Conservation (phyloP, 306 rosid species). For the Spatholobus suberectus region DNA sequence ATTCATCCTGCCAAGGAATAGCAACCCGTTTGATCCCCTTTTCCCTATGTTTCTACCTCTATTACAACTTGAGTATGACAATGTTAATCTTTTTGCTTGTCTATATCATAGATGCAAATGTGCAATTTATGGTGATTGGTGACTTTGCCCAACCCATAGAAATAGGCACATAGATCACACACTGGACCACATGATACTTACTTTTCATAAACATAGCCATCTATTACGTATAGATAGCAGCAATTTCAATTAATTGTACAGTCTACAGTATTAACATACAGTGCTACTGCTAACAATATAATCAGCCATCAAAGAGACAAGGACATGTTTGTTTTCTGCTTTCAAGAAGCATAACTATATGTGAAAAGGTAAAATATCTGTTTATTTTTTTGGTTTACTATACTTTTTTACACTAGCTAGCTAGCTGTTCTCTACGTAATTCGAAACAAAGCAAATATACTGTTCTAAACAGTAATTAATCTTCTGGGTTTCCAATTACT, state of each 20-base stretch:
- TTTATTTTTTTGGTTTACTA: neutral
- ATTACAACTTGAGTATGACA: constrained; percentile 37
- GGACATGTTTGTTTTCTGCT: constrained; percentile 31
- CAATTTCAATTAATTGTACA: constrained; percentile 39
- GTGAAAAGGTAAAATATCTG: neutral
- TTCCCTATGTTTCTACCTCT: constrained; percentile 2
- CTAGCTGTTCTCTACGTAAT: neutral
- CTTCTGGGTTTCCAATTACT: neutral
- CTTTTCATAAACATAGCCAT: constrained; percentile 41
- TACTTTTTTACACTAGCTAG: neutral
- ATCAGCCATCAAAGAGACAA: constrained; percentile 19
- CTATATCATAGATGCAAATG: constrained; percentile 38
- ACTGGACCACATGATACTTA: constrained; percentile 57
- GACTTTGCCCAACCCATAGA: constrained; percentile 45
- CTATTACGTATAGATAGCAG: constrained; percentile 34
- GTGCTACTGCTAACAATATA: constrained; percentile 16
- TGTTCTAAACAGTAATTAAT: neutral
- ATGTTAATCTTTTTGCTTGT: constrained; percentile 46
- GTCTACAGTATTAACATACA: constrained; percentile 13
- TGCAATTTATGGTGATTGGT: constrained; percentile 45
- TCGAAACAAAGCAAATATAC: neutral
- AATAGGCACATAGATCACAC: constrained; percentile 48
- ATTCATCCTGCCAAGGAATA: constrained; percentile 35
- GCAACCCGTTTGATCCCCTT: constrained; percentile 16
- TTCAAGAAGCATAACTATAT: neutral